Conservation (phyloP, 2,329 filamentous ascomycete genomes). For the Setomelanomma holmii region DNA sequence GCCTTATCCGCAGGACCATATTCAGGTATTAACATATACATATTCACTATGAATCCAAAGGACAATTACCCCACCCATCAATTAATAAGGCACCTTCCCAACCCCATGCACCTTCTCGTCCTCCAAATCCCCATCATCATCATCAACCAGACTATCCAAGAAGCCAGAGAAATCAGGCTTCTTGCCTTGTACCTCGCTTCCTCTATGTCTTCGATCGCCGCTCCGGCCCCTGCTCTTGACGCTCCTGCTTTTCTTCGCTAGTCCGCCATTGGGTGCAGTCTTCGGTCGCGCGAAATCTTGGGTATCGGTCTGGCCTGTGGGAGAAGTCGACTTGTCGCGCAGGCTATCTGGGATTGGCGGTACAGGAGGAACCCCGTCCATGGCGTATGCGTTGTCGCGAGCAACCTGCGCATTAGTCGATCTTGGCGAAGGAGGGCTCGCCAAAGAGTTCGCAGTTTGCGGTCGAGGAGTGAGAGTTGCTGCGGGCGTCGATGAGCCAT, state of each 20-base stretch:
- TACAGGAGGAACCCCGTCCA: constrained; percentile 37
- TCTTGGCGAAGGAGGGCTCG: constrained; percentile 7
- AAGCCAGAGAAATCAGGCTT: constrained; percentile 43
- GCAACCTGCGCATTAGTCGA: constrained; percentile 15
- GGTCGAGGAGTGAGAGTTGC: constrained; percentile 32
- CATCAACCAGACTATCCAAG: constrained; percentile 45
- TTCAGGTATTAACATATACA: not conserved
- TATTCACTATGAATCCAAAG: not conserved
- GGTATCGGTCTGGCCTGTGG: constrained; percentile 8
- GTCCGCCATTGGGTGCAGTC: constrained; percentile 27
- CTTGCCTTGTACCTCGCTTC: constrained; percentile 10
- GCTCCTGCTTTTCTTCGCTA: constrained; percentile 32
- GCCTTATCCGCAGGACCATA: too few relatives aligned
- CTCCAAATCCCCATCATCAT: constrained; percentile 23
- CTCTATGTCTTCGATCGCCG: constrained; percentile 22
- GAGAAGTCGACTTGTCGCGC: constrained; percentile 22
- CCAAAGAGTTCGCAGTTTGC: constrained; percentile 4
- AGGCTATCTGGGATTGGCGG: constrained; percentile 42
- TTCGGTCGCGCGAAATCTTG: constrained; percentile 26
- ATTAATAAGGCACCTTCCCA: constrained; percentile 37
- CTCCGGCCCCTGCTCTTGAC: constrained; percentile 33
- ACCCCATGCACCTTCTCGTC: constrained; percentile 12
- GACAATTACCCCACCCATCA: not conserved
- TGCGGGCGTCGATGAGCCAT: constrained; percentile 29
- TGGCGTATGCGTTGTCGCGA: constrained; percentile 19